Evolutionary conservation across 257 asterid species (phyloP), one percentile per base, ranked within the genome.

Genomic region (Euphrasia confusa): DNA sequence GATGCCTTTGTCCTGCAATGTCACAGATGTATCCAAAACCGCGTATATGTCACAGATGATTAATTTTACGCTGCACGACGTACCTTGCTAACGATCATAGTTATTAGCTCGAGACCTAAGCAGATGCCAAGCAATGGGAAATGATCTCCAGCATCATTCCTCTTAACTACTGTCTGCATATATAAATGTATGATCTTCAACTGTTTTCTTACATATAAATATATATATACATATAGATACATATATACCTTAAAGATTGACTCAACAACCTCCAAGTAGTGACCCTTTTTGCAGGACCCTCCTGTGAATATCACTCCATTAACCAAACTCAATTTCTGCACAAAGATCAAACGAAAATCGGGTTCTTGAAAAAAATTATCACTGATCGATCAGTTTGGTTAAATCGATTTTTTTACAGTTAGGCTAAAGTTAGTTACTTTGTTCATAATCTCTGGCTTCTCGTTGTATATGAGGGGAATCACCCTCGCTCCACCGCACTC

Each of bases 401-500:
- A 5, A 37, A 37, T 5, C 44, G 1, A 1, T 3, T 5, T 37
- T 5, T 37, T 5, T 37, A 0, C 44, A 37, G 7, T 37, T 37
- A 3, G 11, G 11, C 5, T 10, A 10, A 3, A 10, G 44, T 37
- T 37, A 37, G 11, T 37, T 37, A 85, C 93, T 67, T 69, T 54
- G 15, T 71, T 1, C 3, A 88, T 82, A 78, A 78, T 60, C 65
- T 81, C 76, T 14, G 64, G 27, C 7, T 92, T 87, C 66, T 88
- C 96, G 52, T 85, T 82, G 59, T 74, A 85, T 28, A 88, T 70
- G 40, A 88, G 85, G 17, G 96, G 96, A 68, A 88, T 81, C 58
- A 80, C 96, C 72, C 96, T 79, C 66, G 96, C 93, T 1, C 95
- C 96, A 4, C 87, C 96, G 5, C 88, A 78, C 59, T 88, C 95